Percentiles rank a stretch among this genome's conserved stretches.
phyloP scores from a whole-genome alignment of 2,329 filamentous ascomycete species.

The Grosmannia serpens region DNA sequence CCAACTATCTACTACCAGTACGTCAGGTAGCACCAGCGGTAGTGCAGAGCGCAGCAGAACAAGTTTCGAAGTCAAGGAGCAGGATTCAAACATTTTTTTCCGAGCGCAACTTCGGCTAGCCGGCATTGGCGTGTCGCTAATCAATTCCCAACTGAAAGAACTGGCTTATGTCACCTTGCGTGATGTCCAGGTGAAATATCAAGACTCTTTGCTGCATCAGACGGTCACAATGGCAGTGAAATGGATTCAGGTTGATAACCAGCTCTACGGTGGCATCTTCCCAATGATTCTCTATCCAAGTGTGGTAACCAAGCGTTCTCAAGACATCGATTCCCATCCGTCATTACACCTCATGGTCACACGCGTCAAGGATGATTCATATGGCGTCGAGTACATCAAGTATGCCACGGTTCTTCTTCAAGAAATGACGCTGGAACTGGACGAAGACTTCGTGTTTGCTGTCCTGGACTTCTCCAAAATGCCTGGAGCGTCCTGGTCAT shows the following conservation, averaged over 20 bases:
- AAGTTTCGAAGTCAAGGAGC: slow-evolving; percentile 88
- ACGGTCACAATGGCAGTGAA: slow-evolving; percentile 85
- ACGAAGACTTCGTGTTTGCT: slow-evolving; percentile 96
- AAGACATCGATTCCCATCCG: slow-evolving; percentile 91
- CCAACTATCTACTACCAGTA: slow-evolving; percentile 37
- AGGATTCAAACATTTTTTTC: slow-evolving; percentile 81
- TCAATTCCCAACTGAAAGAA: slow-evolving; percentile 86
- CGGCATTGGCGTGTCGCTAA: slow-evolving; percentile 82
- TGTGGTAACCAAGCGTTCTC: slow-evolving; percentile 92
- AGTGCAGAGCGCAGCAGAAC: slow-evolving; percentile 24
- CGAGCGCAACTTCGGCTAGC: slow-evolving; percentile 79
- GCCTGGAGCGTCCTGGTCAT: slow-evolving; percentile 77
- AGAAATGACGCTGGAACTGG: slow-evolving; percentile 95
- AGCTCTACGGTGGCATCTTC: slow-evolving; percentile 96
- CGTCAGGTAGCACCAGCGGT: slow-evolving; percentile 26
- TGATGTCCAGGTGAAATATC: slow-evolving; percentile 82
- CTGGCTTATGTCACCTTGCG: slow-evolving; percentile 88
- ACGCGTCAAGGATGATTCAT: slow-evolving; percentile 94
- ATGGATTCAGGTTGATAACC: slow-evolving; percentile 98
- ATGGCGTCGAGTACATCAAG: slow-evolving; percentile 96
- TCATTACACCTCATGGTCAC: slow-evolving; percentile 88
- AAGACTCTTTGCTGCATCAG: slow-evolving; percentile 87
- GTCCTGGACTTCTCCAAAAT: slow-evolving; percentile 91
- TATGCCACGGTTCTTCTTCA: slow-evolving; percentile 90
- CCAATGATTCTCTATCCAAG: slow-evolving; percentile 95